A percentile compares a stretch with the other conserved stretches of the same genome.
Conservation (phyloP, 371 early-diverging fungal species). For the Mucor velutinosus region DNA sequence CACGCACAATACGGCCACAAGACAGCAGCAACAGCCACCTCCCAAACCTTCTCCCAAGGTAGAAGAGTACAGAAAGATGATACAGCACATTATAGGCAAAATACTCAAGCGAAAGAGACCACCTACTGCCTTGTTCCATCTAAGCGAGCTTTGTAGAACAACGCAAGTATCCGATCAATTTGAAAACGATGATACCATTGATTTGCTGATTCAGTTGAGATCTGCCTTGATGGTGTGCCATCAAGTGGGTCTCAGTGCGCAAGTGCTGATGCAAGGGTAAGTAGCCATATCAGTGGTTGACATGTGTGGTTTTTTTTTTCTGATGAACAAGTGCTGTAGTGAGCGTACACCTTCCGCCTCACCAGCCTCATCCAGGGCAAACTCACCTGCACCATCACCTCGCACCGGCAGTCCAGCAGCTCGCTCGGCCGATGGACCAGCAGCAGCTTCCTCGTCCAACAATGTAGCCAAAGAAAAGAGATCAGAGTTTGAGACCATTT, state of each 20-base stretch:
- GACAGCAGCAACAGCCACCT: neutral
- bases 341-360: conserved; percentile 33
- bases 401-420: conserved; percentile 23
- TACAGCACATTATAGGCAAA: conserved; percentile 41
- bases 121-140: conserved; percentile 28
- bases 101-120: conserved; percentile 48
- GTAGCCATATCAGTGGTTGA: neutral
- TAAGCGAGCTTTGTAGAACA: conserved; percentile 26
- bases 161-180: conserved; percentile 23
- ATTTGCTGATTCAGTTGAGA: conserved; percentile 44
- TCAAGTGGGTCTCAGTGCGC: conserved; percentile 26
- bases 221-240: conserved; percentile 38
- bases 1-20: neutral
- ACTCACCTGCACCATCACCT: conserved; percentile 40
- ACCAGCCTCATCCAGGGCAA: conserved; percentile 37
- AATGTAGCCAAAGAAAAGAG: conserved; percentile 14
- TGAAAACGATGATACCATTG: conserved; percentile 51
- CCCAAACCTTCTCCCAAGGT: conserved; percentile 36
- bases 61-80: conserved; percentile 45
- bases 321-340: conserved; percentile 2
- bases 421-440: conserved; percentile 13
- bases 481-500: conserved; percentile 39
- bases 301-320: neutral
- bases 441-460: neutral
- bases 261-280: conserved; percentile 39